Evolutionary conservation across 2,329 filamentous ascomycete genomes (phyloP).

Genomic region (Pestalotiopsis sp.): DNA sequence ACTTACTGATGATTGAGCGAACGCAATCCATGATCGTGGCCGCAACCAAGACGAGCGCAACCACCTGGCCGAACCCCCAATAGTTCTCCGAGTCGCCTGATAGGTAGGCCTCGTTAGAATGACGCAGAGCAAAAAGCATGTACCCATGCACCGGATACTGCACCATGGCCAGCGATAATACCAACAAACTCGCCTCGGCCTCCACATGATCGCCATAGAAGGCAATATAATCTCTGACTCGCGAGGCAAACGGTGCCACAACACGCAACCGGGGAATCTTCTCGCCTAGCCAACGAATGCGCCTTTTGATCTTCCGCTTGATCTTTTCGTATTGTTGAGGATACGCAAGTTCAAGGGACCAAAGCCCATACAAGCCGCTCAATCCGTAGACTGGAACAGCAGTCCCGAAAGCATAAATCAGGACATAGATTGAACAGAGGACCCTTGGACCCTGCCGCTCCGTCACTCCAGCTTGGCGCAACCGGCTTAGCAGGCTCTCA

Average conservation of each 20-base stretch:
- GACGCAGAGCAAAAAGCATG: neutral
- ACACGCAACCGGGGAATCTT: neutral
- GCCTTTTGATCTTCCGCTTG: neutral
- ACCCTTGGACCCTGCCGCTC: neutral
- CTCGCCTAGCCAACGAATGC: neutral
- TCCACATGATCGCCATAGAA: neutral
- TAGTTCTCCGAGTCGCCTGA: neutral
- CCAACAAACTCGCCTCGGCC: neutral
- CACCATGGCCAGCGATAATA: neutral
- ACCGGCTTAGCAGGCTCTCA: neutral
- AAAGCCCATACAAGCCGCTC: neutral
- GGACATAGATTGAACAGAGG: neutral
- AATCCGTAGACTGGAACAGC: neutral
- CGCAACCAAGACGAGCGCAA: neutral
- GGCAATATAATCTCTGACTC: too few relatives aligned
- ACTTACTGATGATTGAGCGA: neutral
- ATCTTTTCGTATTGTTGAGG: neutral
- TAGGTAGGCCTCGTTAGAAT: neutral
- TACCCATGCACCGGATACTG: neutral
- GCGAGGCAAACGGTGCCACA: too few relatives aligned
- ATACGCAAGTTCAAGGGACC: neutral
- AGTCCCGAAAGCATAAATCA: neutral
- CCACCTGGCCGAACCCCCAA: conserved; percentile 1
- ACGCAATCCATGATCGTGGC: neutral
- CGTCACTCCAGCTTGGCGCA: neutral